These are phyloP conservation scores for Fusarium sterilihyphosum DNA, from an alignment of 2,329 filamentous ascomycete species.

Conservation along the genomic window DNA sequence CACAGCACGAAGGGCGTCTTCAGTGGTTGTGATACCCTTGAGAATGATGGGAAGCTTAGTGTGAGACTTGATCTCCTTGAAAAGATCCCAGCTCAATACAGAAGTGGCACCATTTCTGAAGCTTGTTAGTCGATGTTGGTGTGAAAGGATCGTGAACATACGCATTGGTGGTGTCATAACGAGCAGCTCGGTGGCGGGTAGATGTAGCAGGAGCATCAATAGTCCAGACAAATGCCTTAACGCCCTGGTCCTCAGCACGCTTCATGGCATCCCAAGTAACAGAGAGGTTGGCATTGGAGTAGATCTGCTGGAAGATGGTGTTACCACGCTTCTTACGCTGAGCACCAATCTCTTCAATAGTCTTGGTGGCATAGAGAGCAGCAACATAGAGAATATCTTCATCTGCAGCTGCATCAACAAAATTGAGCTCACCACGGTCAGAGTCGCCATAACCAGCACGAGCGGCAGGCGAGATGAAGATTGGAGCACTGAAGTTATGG, in stretches of 20 bases:
- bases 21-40: constrained; percentile 52
- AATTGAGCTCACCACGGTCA: constrained; percentile 56
- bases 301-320: constrained; percentile 50
- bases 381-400: constrained; percentile 58
- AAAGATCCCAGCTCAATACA: constrained; percentile 39
- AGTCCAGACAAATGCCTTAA: constrained; percentile 52
- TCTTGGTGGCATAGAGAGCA: constrained; percentile 47
- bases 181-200: constrained; percentile 40
- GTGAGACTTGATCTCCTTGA: constrained; percentile 44
- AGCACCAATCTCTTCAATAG: constrained; percentile 48
- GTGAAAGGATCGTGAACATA: background rate
- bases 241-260: constrained; percentile 47
- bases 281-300: constrained; percentile 47
- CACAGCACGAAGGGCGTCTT: constrained; percentile 49
- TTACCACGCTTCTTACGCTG: constrained; percentile 39
- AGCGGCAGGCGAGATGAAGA: constrained; percentile 61
- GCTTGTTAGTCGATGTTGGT: background rate
- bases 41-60: constrained; percentile 51
- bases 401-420: constrained; percentile 56
- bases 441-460: constrained; percentile 55
- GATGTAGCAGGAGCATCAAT: constrained; percentile 45
- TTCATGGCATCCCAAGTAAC: constrained; percentile 47
- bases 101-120: constrained; percentile 33
- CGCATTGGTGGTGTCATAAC: constrained; percentile 42
- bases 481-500: constrained; percentile 58